Conservation (phyloP, 257 asterid genomes). For the Forsythia viridissima region DNA sequence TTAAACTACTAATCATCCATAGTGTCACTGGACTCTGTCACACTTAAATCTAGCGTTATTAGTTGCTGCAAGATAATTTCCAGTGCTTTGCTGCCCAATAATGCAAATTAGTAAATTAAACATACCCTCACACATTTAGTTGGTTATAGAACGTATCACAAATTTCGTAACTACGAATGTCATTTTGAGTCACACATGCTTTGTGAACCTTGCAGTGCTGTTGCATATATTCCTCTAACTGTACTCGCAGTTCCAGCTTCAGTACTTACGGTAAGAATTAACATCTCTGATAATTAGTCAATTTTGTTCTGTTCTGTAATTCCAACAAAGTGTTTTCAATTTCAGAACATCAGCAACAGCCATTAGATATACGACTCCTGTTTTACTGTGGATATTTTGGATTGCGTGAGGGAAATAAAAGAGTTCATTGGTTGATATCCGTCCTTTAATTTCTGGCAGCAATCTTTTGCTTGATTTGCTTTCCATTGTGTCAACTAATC, state of each 20-base stretch:
- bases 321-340: slow-evolving; percentile 10
- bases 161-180: neutral
- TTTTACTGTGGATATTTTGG: neutral
- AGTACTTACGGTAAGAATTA: slow-evolving; percentile 69
- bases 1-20: too few relatives aligned
- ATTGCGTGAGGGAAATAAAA: neutral
- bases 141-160: neutral
- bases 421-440: neutral
- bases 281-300: neutral
- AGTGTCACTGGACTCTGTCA: too few relatives aligned
- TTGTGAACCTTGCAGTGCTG: slow-evolving; percentile 56
- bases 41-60: neutral
- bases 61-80: neutral
- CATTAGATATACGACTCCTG: neutral
- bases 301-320: neutral
- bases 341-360: neutral
- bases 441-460: neutral
- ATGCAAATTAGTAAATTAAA: neutral
- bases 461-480: slow-evolving; percentile 1
- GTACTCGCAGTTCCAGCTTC: slow-evolving; percentile 98
- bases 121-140: neutral
- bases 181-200: slow-evolving; percentile 9
- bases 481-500: neutral
- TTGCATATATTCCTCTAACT: slow-evolving; percentile 93
- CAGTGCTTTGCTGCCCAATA: neutral